These are phyloP conservation scores for Pythium utonaiense DNA, from an alignment of 352 stramenopile genomes.

Conservation along the genomic window DNA sequence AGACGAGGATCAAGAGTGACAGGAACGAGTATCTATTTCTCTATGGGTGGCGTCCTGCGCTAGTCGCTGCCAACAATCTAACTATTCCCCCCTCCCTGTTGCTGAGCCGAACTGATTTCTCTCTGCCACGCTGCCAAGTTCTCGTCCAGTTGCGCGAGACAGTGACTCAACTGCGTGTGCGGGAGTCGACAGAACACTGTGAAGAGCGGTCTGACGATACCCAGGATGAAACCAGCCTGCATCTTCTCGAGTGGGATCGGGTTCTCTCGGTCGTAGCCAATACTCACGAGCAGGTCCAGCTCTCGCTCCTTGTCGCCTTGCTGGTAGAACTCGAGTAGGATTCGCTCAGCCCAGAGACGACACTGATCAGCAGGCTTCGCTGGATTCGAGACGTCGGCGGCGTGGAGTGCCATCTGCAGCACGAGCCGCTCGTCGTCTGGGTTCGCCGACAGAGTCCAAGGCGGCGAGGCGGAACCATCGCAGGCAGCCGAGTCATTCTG, in stretches of 20 bases:
- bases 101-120: slow-evolving; percentile 37
- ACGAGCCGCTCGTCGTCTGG: slow-evolving; percentile 71
- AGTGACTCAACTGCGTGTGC: slow-evolving; percentile 47
- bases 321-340: slow-evolving; percentile 92
- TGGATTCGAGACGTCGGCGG: slow-evolving; percentile 94
- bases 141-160: slow-evolving; percentile 58
- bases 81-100: not conserved
- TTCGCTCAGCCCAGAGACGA: slow-evolving; percentile 86
- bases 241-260: slow-evolving; percentile 85
- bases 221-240: slow-evolving; percentile 94
- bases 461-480: slow-evolving; percentile 2
- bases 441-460: slow-evolving; percentile 47
- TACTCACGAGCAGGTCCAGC: slow-evolving; percentile 79
- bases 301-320: slow-evolving; percentile 94
- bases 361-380: slow-evolving; percentile 77
- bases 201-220: slow-evolving; percentile 85
- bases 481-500: too few relatives aligned
- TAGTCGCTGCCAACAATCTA: slow-evolving; percentile 6
- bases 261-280: slow-evolving; percentile 88
- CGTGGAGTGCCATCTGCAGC: slow-evolving; percentile 79
- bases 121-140: slow-evolving; percentile 71
- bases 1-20: not conserved
- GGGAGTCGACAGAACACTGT: slow-evolving; percentile 52
- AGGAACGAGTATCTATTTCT: not conserved
- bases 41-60: not conserved